Evolutionary conservation across 2,329 filamentous ascomycete species (phyloP), one percentile per base, ranked within the genome.

Genomic region (Kalmusia sp.): DNA sequence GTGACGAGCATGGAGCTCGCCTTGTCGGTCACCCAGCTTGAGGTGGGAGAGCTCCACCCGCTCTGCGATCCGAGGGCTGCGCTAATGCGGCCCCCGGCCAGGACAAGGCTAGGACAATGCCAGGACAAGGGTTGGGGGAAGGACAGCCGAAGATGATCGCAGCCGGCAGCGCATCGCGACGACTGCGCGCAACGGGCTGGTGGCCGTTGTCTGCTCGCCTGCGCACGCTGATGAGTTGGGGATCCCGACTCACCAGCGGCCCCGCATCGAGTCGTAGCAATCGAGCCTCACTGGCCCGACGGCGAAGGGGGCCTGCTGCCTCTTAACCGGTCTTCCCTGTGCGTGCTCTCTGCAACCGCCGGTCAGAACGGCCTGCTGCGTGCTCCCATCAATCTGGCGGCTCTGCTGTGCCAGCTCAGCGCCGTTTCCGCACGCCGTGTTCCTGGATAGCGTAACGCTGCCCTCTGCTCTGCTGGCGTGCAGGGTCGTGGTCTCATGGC

Each of bases 271-370:
- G n/a, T n/a, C n/a, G n/a, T n/a, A n/a, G n/a, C n/a, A n/a, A n/a
- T n/a, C n/a, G n/a, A n/a, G n/a, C n/a, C n/a, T n/a, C n/a, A n/a
- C n/a, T n/a, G n/a, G n/a, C n/a, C n/a, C n/a, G n/a, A n/a, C n/a
- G n/a, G n/a, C n/a, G n/a, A n/a, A n/a, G n/a, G n/a, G n/a, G n/a
- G n/a, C n/a, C n/a, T n/a, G n/a, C n/a, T n/a, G n/a, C n/a, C n/a
- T n/a, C n/a, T n/a, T 25, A 21, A 68, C 68, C 67, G 65, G 65
- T 64, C n/a, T 49, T 59, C 57, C 53, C 43, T 60, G 61, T 60
- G 57, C 49, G 58, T n/a, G n/a, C n/a, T n/a, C n/a, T n/a, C 58
- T 12, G 37, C 37, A 48, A 57, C 56, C 50, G 55, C 64, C 66
- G 62, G 64, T 65, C 55, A 67, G 59, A 53, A 58, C 41, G 30